phyloP scores from a whole-genome alignment of 2,329 filamentous ascomycete genomes.

The Celoporthe dispersa region DNA sequence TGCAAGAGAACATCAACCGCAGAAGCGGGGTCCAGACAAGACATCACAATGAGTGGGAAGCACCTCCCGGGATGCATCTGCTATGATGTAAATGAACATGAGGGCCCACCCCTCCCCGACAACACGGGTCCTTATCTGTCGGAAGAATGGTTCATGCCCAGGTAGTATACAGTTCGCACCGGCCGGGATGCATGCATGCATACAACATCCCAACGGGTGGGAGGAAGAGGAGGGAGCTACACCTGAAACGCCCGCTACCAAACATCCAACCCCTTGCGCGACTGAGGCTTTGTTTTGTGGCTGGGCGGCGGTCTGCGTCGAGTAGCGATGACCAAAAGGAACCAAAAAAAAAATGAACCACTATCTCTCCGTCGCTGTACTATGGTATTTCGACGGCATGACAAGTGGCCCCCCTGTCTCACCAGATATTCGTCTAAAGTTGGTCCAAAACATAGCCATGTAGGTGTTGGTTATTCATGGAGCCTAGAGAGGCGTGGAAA shows the following conservation, averaged over 20 bases:
- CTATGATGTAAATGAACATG: neutral
- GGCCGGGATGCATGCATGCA: neutral
- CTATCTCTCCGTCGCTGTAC: no score
- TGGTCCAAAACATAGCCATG: neutral
- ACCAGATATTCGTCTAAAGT: neutral
- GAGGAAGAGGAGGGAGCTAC: neutral
- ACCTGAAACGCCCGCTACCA: slow-evolving; percentile 10
- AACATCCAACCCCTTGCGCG: neutral
- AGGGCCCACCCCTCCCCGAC: neutral
- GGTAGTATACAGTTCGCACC: neutral
- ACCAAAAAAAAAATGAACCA: no score
- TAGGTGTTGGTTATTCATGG: neutral
- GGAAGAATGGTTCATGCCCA: slow-evolving; percentile 6
- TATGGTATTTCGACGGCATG: neutral
- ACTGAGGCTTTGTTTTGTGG: slow-evolving; percentile 3
- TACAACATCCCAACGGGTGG: neutral
- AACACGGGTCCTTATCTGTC: neutral
- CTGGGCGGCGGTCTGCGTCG: neutral
- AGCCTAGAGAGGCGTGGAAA: neutral
- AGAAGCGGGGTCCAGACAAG: neutral
- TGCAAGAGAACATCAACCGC: neutral
- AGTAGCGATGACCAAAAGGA: neutral
- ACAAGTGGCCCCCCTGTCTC: neutral
- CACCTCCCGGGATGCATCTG: neutral
- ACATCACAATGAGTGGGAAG: neutral